Evolutionary conservation across 306 rosid species (phyloP), one percentile per base, ranked within the genome.

Genomic region (Cicer chorassanicum): DNA sequence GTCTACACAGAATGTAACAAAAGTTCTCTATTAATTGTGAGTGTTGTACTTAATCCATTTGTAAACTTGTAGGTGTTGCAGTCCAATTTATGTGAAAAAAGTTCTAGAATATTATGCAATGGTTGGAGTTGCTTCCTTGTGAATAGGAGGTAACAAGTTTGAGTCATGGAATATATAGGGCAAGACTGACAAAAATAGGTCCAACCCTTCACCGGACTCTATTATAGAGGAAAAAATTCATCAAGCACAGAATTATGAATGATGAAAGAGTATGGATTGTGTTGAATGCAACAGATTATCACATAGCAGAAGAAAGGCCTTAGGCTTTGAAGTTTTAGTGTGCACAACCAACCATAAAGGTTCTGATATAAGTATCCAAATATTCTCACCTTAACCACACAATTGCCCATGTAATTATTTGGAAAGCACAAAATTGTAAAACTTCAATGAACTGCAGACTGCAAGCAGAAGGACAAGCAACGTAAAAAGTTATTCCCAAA

Each of bases 381-480:
- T 49, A 34, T 61, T 49, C 91, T 70, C 34, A 93, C 98, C 97
- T 87, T 89, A 79, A 65, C 44, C 50, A 56, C 8, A 24, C 97
- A 93, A 82, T 71, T 68, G 78, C 98, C 98, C 98, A 93, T 93
- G 14, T 78, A 84, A 77, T 49, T 45, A 65, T 65, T 73, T 79
- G 68, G 39, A 71, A 50, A 44, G 72, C 50, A 10, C 78, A 57
- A 81, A 84, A 60, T 79, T 51, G 54, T 49, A 24, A 9, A 69
- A 57, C 65, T 74, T 40, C 4, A 73, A 72, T 40, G 60, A 70
- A 62, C 46, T 16, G 73, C 59, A 73, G 45, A 81, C 83, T 88
- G 42, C 55, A 49, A 49, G 55, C 15, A 74, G 73, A 80, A 59
- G 72, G 67, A 48, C 60, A 36, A 73, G 12, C 49, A 65, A 68